Base-by-base conservation (phyloP, 306 rosid species). In the Lagenaria siceraria region DNA sequence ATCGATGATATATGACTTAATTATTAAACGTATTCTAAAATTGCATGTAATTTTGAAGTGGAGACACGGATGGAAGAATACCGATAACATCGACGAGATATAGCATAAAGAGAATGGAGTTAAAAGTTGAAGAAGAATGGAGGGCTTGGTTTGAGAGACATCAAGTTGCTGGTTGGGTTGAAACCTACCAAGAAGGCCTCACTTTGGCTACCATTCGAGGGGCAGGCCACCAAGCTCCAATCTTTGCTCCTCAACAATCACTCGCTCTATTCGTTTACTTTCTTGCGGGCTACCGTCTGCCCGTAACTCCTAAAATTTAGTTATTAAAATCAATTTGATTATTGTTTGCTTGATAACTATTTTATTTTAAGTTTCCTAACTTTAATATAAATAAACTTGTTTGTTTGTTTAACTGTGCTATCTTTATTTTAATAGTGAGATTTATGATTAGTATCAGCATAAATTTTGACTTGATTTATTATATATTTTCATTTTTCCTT, bases 211-310 rank as follows among this genome's bases (percentile, higher is more conserved):
- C 94, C 5, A 79, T 91, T 4, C 85, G 92, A 80, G 97, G 94
- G 14, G 97, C 97, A 22, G 97, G 97, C 13, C 97, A 89, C 62
- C 90, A 87, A 31, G 90, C 87, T 64, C 97, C 97, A 0, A 21
- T 74, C 15, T 83, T 69, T 48, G 87, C 86, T 6, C 91, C 96
- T n/a, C 58, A 36, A 0, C 87, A 81, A 55, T 84, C 96, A 2
- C 92, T 90, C 55, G 81, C 91, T 75, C 89, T 88, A 33, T 33
- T 90, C 74, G 4, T 86, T 52, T 84, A 87, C 63, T 90, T 90
- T 52, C 89, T 90, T 53, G 78, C 88, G 24, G 65, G 82, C 29
- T 38, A 73, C 1, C 48, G 63, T 11, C 79, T 87, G 15, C 96
- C 91, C 0, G 29, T 82, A 51, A 81, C 87, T 63, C 60, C 75